Conservation (phyloP, 1,284 basidiomycete genomes). For the Sphaerobolus stellatus region DNA sequence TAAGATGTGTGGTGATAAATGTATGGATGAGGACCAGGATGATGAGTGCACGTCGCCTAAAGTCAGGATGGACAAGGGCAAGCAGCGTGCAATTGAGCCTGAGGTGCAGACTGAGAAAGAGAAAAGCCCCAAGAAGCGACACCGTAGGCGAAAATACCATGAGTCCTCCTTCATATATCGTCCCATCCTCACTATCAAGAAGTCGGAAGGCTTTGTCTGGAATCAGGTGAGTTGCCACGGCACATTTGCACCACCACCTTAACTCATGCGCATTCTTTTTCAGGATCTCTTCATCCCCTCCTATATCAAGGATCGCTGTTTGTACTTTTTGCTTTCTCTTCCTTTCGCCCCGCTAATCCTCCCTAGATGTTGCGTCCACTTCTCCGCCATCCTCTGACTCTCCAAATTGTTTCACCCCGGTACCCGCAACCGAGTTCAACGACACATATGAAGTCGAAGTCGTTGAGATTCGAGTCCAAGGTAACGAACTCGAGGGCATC, state of each 20-base stretch:
- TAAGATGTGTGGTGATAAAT: constrained; percentile 16
- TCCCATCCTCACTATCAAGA: constrained; percentile 79
- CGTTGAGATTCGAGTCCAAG: constrained; percentile 77
- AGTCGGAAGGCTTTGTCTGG: constrained; percentile 85
- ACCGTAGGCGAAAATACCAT: constrained; percentile 57
- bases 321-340: constrained; percentile 14
- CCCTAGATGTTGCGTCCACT: constrained; percentile 72
- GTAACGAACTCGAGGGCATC: constrained; percentile 71
- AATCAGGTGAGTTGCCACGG: constrained; percentile 60
- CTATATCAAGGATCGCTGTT: constrained; percentile 84
- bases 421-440: constrained; percentile 65
- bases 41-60: constrained; percentile 28
- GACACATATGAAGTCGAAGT: constrained; percentile 77
- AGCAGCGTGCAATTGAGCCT: constrained; percentile 69
- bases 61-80: constrained; percentile 63
- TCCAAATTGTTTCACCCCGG: constrained; percentile 56
- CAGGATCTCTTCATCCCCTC: constrained; percentile 81
- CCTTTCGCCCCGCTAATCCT: constrained; percentile 14
- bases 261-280: not conserved
- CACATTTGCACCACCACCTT: not conserved
- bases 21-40: constrained; percentile 6
- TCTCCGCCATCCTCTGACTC: constrained; percentile 59
- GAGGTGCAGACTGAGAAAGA: constrained; percentile 41
- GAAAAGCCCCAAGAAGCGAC: constrained; percentile 38
- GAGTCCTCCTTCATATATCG: constrained; percentile 60